phyloP scores from a whole-genome alignment of 257 asterid genomes.

The Lithospermum erythrorhizon region DNA sequence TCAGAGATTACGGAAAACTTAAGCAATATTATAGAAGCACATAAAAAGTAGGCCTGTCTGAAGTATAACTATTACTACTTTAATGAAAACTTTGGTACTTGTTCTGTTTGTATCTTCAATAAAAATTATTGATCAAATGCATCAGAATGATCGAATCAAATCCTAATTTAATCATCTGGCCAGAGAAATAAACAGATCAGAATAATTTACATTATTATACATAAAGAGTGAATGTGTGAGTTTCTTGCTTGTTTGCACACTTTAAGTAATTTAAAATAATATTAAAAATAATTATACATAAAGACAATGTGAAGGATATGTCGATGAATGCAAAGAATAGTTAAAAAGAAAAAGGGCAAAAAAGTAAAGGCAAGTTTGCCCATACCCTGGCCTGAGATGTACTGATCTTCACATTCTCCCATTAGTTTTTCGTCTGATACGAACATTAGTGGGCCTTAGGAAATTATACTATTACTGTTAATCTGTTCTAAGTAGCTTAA shows the following conservation, averaged over 20 bases:
- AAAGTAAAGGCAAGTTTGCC: conserved; percentile 47
- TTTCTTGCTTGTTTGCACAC: conserved; percentile 7
- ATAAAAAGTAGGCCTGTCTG: background rate
- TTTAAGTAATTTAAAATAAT: conserved; percentile 8
- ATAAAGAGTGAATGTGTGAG: conserved; percentile 11
- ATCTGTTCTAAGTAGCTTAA: too few relatives aligned
- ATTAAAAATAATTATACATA: too few relatives aligned
- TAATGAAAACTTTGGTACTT: background rate
- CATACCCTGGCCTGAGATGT: conserved; percentile 37
- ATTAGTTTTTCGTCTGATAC: conserved; percentile 40
- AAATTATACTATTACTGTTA: conserved; percentile 6
- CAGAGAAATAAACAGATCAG: background rate
- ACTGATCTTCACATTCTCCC: conserved; percentile 34
- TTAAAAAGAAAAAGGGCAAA: conserved; percentile 20
- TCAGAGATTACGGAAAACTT: too few relatives aligned
- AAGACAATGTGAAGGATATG: conserved; percentile 20
- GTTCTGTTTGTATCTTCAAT: background rate
- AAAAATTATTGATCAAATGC: background rate
- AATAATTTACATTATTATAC: too few relatives aligned
- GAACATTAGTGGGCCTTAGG: conserved; percentile 39
- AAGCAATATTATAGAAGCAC: background rate
- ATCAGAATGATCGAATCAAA: background rate
- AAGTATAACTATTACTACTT: too few relatives aligned
- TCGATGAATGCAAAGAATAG: conserved; percentile 26
- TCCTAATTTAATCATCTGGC: too few relatives aligned